Base-by-base conservation (phyloP, 352 stramenopile genomes). In the Aphanomyces euteiches region DNA sequence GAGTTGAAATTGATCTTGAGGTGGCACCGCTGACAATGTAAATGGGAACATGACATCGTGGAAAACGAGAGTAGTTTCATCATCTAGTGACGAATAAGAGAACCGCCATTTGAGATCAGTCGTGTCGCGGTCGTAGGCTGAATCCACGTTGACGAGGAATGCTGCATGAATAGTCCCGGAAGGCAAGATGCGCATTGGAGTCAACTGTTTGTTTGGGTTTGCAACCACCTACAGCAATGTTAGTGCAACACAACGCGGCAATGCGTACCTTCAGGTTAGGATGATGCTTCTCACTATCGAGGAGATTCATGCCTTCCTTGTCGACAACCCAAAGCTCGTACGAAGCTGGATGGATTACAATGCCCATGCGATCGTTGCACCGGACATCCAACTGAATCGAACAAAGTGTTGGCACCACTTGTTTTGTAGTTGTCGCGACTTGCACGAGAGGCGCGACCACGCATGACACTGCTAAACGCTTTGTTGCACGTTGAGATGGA, bases 121-220 rank as follows among this genome's bases (percentile, higher is more conserved):
- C 28, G 28, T 28, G 28, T 28, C 28, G 28, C 28, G 28, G 28
- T 28, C 28, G 28, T 28, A 28, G 28, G 28, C 28, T 28, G 28
- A 28, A 28, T 28, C 37, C 19, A 61, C 54, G 54, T 61, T 37
- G 19, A 61, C 54, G 7, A 61, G 8, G n/a, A 58, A 58, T 10
- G 50, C 50, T 34, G 50, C 50, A 34, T 58, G 50, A 19, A n/a
- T 38, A n/a, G 7, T 8, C 37, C 50, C 50, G 8, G 50, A 58
- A 17, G 54, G 54, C 17, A 40, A n/a, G 8, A 61, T 12, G 5
- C 10, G 12, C 21, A 61, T 37, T 37, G 13, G 7, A 17, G 1
- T 7, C 7, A 61, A 37, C n/a, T 37, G 28, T 7, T 28, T 17
- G 36, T 61, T 61, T 12, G 54, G 54, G 28, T 61, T 61, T 12